phyloP scores from a whole-genome alignment of 1,284 basidiomycete genomes.

The Baeospora myosura region DNA sequence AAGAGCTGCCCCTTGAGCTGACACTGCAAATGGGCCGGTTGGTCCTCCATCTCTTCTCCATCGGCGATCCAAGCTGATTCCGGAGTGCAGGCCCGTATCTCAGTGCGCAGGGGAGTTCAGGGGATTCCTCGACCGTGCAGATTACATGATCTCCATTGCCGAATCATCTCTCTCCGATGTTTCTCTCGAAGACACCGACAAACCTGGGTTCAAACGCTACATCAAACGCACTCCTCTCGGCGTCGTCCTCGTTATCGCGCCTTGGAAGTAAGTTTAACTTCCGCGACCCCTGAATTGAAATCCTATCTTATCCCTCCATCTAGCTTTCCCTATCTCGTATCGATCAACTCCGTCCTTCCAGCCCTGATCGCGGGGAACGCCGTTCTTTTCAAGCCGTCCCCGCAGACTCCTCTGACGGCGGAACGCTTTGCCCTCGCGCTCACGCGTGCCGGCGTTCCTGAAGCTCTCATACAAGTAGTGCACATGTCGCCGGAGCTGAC shows the following conservation, averaged over 20 bases:
- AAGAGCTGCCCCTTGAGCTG: conserved; percentile 71
- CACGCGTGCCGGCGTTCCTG: conserved; percentile 68
- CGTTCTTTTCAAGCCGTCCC: conserved; percentile 89
- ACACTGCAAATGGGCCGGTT: conserved; percentile 76
- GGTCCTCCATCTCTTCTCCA: conserved; percentile 15
- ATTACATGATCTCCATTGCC: conserved; percentile 84
- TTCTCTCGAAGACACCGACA: conserved; percentile 67
- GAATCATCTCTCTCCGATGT: conserved; percentile 71
- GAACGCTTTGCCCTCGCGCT: conserved; percentile 74
- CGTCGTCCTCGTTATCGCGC: conserved; percentile 80
- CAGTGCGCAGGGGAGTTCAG: conserved; percentile 75
- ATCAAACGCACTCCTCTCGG: conserved; percentile 83
- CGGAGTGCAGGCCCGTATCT: conserved; percentile 57
- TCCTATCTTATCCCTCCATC: conserved; percentile 10
- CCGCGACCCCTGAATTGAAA: not conserved
- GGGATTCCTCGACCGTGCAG: conserved; percentile 75
- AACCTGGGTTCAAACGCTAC: conserved; percentile 74
- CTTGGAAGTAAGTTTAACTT: conserved; percentile 72
- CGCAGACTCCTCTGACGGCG: conserved; percentile 85
- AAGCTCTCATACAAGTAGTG: conserved; percentile 70
- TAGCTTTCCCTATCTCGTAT: conserved; percentile 84
- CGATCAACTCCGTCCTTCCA: conserved; percentile 86
- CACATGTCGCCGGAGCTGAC: conserved; percentile 71
- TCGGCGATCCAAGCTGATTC: not conserved
- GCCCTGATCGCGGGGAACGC: conserved; percentile 85